A percentile compares a stretch with the other conserved stretches of the same genome.
Evolutionary conservation across 306 rosid genomes (phyloP).

Genomic region (Lathyrus sativus): DNA sequence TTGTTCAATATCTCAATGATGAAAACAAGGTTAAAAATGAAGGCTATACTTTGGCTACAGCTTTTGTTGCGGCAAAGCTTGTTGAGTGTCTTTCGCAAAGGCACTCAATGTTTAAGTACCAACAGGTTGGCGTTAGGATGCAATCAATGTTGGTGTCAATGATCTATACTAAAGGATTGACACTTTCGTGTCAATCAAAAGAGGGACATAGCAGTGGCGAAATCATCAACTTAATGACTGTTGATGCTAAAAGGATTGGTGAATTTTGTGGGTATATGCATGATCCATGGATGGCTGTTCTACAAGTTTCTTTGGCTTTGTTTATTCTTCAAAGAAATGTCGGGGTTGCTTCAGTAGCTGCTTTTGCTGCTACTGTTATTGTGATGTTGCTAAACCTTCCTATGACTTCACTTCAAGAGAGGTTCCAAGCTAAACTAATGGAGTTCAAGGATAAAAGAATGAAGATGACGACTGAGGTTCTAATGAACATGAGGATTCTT

Average conservation of each 20-base stretch:
- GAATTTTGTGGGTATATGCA: conserved; percentile 75
- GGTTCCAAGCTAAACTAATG: conserved; percentile 77
- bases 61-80: conserved; percentile 66
- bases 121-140: conserved; percentile 61
- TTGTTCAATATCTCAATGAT: conserved; percentile 78
- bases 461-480: conserved; percentile 76
- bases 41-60: conserved; percentile 60
- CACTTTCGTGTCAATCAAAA: conserved; percentile 65
- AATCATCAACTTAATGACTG: conserved; percentile 78
- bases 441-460: conserved; percentile 78
- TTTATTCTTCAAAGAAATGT: conserved; percentile 67
- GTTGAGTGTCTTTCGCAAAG: conserved; percentile 68
- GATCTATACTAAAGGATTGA: conserved; percentile 69
- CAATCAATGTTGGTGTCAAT: conserved; percentile 59
- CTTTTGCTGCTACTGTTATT: conserved; percentile 64
- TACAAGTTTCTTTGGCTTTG: conserved; percentile 72
- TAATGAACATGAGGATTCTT: conserved; percentile 82
- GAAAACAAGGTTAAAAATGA: conserved; percentile 48
- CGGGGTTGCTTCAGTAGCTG: conserved; percentile 72
- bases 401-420: conserved; percentile 62
- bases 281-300: conserved; percentile 63
- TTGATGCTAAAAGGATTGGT: conserved; percentile 81
- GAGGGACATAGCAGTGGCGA: conserved; percentile 65
- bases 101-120: conserved; percentile 67
- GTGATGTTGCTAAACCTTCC: conserved; percentile 76